Conservation (phyloP, 805 yeast genomes). For the Schwanniomyces vanrijiae region DNA sequence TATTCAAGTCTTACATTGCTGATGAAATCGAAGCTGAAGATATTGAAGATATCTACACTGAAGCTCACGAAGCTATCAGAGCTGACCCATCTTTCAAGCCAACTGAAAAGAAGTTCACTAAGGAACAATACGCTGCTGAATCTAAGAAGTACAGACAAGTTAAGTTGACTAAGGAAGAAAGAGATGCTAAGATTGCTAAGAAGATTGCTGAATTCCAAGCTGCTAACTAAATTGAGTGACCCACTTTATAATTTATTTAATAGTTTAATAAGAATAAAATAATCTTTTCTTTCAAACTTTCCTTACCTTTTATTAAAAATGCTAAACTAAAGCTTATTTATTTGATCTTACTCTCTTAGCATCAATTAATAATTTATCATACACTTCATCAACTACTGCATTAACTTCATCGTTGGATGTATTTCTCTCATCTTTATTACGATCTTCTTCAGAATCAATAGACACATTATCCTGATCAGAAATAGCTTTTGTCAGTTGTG, state of each 20-base stretch:
- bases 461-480: constrained; percentile 21
- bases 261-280: neutral
- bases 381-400: constrained; percentile 66
- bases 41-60: constrained; percentile 90
- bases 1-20: constrained; percentile 94
- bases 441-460: constrained; percentile 26
- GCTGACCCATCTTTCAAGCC: constrained; percentile 91
- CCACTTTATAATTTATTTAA: neutral
- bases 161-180: constrained; percentile 90
- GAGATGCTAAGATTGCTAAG: constrained; percentile 83
- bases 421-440: constrained; percentile 1
- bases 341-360: constrained; percentile 65
- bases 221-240: constrained; percentile 29
- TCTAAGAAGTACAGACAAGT: constrained; percentile 86
- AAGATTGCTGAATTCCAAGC: constrained; percentile 91
- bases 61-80: constrained; percentile 95
- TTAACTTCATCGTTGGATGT: constrained; percentile 16
- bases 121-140: constrained; percentile 97
- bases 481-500: neutral
- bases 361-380: constrained; percentile 69
- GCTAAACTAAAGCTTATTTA: constrained; percentile 10
- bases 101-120: constrained; percentile 89
- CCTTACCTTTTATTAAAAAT: neutral
- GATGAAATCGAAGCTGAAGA: constrained; percentile 97
- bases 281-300: neutral